Base-by-base conservation (phyloP, 495 filamentous ascomycete genomes). In the Daldinia decipiens region DNA sequence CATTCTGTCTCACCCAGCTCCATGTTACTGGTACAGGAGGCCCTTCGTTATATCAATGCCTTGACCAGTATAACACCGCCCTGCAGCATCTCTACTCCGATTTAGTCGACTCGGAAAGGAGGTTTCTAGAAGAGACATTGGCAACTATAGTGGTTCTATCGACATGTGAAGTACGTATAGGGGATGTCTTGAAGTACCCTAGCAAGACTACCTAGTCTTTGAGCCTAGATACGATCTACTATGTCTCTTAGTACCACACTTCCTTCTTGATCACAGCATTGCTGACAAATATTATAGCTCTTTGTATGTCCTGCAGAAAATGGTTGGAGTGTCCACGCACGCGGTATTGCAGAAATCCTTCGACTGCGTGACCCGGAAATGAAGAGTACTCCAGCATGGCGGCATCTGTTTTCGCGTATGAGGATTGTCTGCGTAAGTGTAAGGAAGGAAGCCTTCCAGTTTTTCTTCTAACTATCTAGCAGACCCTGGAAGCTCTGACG, bases 341-440 rank as follows among this genome's bases (percentile, higher is more conserved):
- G 40, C 5, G 66, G 66, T 13, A 62, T 68, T 9, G 47, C 59
- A 21, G 66, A 68, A 24, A 58, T 68, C 12, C 39, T 68, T 52
- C 66, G 66, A 29, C 21, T 68, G 52, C 66, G 66, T 1, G 59
- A 58, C 39, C 66, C 51, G 40, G 58, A 40, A 31, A 63, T 24
- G 52, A 27, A 59, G 26, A 68, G 29, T 31, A 68, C 66, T 17
- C 66, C 59, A 32, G 66, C 66, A 27, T 68, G 66, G 66, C 51
- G 66, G n/a, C 59, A 68, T 32, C 52, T 68, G 24, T 68, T 63
- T 39, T 68, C 66, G 11, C 66, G 66, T 43, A 62, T 68, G 59
- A 57, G 66, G 32, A 39, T 68, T 32, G 53, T 68, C 51, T 68
- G 66, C 36, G 66, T 62, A 58, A 57, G 66, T 58, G 24, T 24